A percentile compares a stretch with the other conserved stretches of the same genome.
phyloP scores from a whole-genome alignment of 2,329 filamentous ascomycete species.

The Talaromyces albobiverticillius region DNA sequence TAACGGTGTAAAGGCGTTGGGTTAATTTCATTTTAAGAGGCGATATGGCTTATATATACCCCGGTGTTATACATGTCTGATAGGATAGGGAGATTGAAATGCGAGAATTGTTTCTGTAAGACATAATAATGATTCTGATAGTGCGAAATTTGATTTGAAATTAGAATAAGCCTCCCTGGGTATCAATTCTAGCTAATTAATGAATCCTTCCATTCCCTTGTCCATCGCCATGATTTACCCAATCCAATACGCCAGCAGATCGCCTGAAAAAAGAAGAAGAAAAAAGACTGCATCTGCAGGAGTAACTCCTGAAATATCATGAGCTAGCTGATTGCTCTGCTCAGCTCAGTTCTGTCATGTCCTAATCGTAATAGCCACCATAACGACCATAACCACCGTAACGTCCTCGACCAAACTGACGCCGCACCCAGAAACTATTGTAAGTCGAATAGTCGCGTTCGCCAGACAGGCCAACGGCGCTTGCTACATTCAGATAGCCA shows the following conservation, averaged over 20 bases:
- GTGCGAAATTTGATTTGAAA: no score
- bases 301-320: no score
- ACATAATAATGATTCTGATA: no score
- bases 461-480: constrained; percentile 39
- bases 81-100: no score
- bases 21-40: not conserved
- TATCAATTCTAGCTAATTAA: not conserved
- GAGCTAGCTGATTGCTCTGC: no score
- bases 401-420: not conserved
- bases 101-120: no score
- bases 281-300: no score
- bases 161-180: no score
- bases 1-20: not conserved
- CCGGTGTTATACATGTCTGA: not conserved
- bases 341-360: not conserved
- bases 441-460: constrained; percentile 42
- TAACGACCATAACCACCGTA: not conserved
- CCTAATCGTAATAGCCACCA: not conserved
- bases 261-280: no score
- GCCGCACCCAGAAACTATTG: constrained; percentile 36
- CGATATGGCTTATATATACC: not conserved
- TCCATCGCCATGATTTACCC: no score
- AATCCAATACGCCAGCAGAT: no score
- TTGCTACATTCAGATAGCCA: constrained; percentile 46
- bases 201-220: not conserved